Percentiles rank a stretch among this genome's conserved stretches.
Evolutionary conservation across 2,329 filamentous ascomycete species (phyloP).

Genomic region (Trichoderma sp.): DNA sequence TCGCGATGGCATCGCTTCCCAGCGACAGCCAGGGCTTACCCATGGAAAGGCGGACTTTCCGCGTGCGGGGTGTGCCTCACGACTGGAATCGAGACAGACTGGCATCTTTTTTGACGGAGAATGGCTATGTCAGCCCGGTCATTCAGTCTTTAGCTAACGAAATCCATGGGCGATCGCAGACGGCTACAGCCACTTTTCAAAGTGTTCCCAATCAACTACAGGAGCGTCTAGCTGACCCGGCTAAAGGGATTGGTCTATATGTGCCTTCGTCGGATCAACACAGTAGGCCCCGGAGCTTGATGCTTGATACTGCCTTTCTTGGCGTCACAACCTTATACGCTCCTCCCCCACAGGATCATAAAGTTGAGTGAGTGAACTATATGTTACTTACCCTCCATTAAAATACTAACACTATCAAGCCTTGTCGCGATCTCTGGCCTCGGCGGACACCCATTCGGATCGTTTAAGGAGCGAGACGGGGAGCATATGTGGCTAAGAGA

Average conservation of each 20-base stretch:
- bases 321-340: background rate
- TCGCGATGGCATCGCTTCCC: background rate
- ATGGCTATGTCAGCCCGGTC: background rate
- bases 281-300: background rate
- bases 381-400: rapidly evolving
- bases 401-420: background rate
- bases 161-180: background rate
- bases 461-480: background rate
- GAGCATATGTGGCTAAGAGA: conserved; percentile 4
- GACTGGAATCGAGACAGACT: background rate
- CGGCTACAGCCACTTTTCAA: background rate
- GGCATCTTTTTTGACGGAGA: background rate
- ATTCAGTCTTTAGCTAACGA: background rate
- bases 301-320: background rate
- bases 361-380: background rate
- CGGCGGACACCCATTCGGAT: background rate
- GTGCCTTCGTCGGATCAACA: background rate
- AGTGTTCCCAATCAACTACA: rapidly evolving
- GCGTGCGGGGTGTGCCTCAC: background rate
- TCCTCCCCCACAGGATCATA: background rate
- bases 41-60: background rate
- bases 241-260: background rate
- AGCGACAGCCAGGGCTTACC: rapidly evolving
- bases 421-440: background rate
- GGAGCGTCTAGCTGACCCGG: background rate